phyloP scores from a whole-genome alignment of 176 grass and related monocot genomes.

The Aegilops speltoides region DNA sequence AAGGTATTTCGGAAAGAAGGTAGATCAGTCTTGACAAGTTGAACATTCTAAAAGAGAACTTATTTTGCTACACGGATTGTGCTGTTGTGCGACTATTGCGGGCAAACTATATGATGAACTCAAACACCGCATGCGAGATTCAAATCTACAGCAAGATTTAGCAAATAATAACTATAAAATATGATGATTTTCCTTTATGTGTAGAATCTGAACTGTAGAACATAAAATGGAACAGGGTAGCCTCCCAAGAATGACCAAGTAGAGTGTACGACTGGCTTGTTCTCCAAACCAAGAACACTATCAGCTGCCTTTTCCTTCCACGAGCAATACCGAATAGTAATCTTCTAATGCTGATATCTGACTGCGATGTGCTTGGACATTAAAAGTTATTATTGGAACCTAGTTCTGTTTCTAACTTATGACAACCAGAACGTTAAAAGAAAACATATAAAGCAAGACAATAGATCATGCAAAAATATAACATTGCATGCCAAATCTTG shows the following conservation, averaged over 20 bases:
- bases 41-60: not conserved
- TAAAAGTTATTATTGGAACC: not conserved
- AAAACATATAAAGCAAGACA: not conserved
- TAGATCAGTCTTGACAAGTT: not conserved
- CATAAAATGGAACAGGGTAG: not conserved
- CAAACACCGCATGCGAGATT: not conserved
- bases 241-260: not conserved
- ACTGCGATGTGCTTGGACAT: not conserved
- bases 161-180: not conserved
- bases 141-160: conserved; percentile 10
- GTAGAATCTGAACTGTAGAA: not conserved
- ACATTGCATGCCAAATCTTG: not conserved
- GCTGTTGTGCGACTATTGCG: not conserved
- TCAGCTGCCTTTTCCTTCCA: not conserved
- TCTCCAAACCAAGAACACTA: not conserved
- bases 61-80: not conserved
- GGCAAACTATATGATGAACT: conserved; percentile 8
- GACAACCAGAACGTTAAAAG: not conserved
- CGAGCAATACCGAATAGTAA: not conserved
- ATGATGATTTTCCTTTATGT: not conserved
- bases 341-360: not conserved
- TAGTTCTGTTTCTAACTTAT: not conserved
- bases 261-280: not conserved
- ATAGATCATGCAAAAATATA: not conserved
- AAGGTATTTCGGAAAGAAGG: not conserved